A percentile compares a stretch with the other conserved stretches of the same genome.
Conservation (phyloP, 2,329 filamentous ascomycete species). For the Chaetomium olivaceum region DNA sequence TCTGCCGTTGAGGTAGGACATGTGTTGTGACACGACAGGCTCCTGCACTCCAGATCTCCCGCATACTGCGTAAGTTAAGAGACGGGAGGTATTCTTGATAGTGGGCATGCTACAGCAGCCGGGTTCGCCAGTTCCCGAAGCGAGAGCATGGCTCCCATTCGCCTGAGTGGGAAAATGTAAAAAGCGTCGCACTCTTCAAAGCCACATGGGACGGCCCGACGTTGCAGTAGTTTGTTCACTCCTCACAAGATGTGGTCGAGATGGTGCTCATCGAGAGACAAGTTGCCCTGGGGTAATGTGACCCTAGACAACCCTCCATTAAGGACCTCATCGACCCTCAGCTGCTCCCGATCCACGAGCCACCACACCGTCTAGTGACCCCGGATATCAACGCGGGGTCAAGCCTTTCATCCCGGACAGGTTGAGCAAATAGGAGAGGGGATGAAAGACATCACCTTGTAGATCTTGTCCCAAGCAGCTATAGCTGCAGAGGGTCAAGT, state of each 20-base stretch:
- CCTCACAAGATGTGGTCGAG: not conserved
- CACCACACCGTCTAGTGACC: not conserved
- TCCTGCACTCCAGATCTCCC: conserved; percentile 11
- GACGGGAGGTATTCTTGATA: conserved; percentile 15
- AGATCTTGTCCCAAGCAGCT: not conserved
- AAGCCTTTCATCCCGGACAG: not conserved
- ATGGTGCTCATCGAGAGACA: not conserved
- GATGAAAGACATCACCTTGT: not conserved
- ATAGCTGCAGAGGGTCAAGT: not conserved
- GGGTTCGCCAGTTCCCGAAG: conserved; percentile 13
- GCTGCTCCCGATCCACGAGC: not conserved
- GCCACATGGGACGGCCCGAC: conserved; percentile 2
- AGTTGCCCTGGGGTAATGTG: not conserved
- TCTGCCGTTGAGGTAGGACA: not conserved
- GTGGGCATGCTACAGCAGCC: conserved; percentile 5
- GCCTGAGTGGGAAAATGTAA: not conserved
- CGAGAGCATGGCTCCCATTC: not conserved
- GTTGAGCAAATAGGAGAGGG: not conserved
- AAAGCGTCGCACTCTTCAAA: not conserved
- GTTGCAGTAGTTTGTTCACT: not conserved
- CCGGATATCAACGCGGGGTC: not conserved
- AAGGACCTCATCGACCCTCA: not conserved
- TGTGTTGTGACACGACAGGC: conserved; percentile 1
- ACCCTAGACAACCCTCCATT: not conserved
- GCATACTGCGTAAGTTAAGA: not conserved